Evolutionary conservation across 2,329 filamentous ascomycete genomes (phyloP).

Genomic region (Ophiostoma ulmi): DNA sequence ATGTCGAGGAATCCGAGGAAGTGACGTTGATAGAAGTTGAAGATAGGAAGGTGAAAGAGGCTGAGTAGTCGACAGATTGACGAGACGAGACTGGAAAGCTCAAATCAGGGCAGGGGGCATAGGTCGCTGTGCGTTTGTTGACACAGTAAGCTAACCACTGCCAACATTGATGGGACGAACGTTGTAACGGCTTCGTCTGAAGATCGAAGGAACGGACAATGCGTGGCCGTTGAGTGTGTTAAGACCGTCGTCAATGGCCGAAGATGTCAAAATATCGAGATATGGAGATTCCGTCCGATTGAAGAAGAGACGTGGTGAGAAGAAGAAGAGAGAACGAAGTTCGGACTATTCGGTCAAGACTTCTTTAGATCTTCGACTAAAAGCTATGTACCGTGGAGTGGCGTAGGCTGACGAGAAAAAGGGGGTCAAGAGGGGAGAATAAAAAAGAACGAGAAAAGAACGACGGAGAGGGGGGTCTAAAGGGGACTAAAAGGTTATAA

Average conservation of each 20-base stretch:
- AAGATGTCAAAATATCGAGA: background rate
- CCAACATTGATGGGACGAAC: slow-evolving; percentile 12
- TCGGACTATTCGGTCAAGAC: slow-evolving; percentile 7
- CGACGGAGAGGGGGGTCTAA: slow-evolving; percentile 2
- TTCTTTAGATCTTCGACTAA: slow-evolving; percentile 14
- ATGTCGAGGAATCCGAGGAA: background rate
- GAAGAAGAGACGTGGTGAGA: slow-evolving; percentile 5
- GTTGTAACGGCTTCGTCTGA: background rate
- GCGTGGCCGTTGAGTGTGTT: background rate
- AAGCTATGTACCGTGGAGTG: slow-evolving; percentile 7
- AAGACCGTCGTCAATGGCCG: background rate
- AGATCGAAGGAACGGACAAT: background rate
- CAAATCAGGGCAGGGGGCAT: background rate
- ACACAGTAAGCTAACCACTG: slow-evolving; percentile 3
- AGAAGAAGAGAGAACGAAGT: slow-evolving; percentile 2
- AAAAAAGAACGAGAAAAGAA: slow-evolving; percentile 16
- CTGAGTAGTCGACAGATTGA: background rate
- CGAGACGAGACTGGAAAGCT: background rate
- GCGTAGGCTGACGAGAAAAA: slow-evolving; percentile 11
- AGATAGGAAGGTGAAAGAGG: background rate
- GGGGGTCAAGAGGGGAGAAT: slow-evolving; percentile 3
- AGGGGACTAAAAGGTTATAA: slow-evolving; percentile 21
- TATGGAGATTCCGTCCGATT: background rate
- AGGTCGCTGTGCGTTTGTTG: background rate
- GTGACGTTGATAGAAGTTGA: background rate